Evolutionary conservation across 2,329 filamentous ascomycete genomes (phyloP), one percentile per base, ranked within the genome.

Genomic region (Penicillium sp.): DNA sequence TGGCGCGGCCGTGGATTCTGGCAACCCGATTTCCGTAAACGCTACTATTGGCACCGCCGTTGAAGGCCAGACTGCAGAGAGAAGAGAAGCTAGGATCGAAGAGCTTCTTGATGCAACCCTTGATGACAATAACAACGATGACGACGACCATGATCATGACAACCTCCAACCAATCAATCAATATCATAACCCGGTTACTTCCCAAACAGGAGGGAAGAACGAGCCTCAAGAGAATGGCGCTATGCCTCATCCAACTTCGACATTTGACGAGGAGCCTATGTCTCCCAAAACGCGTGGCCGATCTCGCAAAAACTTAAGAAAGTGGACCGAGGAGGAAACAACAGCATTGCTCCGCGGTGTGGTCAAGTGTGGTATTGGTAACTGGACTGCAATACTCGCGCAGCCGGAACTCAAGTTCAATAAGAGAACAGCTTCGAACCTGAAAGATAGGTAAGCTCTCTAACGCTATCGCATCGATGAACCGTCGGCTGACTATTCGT

Each of bases 261-360:
- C 55, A 30, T 65, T 43, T 38, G 61, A 69, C 53, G 66, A 65
- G 40, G 65, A 64, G 42, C 70, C 72, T 2, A 55, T 73, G 54
- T 75, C 72, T n/a, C 71, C 70, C 2, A 77, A 75, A 59, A 69
- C 70, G 30, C 70, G 69, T 30, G 71, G 71, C 37, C 78, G 79
- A 53, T 79, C 80, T 46, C 76, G 80, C 49, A 86, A 84, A 57
- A 84, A 81, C 63, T 59, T 80, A 14, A 73, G 78, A 58, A 80
- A 75, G 65, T 89, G 87, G 87, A 83, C 83, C 1, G 82, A 87
- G n/a, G 78, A 85, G 63, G 87, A 89, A 71, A 88, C 86, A 0
- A 79, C 78, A 30, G 79, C 84, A 64, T 71, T 89, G 28, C 75
- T 88, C 13, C 77, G 81, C 59, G 87, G 87, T 0, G 86, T 88